phyloP scores from a whole-genome alignment of 192 early-diverging fungal species.

The Funneliformis mosseae region DNA sequence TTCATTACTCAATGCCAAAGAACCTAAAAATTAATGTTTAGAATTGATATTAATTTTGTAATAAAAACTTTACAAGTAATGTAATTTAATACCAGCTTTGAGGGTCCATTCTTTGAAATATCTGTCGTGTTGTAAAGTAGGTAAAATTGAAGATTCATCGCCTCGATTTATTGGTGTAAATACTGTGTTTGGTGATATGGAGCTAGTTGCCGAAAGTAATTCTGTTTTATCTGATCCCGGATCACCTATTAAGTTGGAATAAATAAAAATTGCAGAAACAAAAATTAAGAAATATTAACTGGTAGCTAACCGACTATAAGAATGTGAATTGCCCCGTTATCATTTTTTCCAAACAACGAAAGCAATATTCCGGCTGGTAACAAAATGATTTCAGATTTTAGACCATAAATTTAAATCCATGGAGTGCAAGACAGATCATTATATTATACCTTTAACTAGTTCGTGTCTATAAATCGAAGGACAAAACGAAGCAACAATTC shows the following conservation, averaged over 20 bases:
- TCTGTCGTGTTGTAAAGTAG: slow-evolving; percentile 71
- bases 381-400: neutral
- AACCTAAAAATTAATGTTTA: slow-evolving; percentile 50
- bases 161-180: slow-evolving; percentile 75
- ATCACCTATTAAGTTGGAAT: slow-evolving; percentile 59
- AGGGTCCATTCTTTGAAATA: slow-evolving; percentile 77
- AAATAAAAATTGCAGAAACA: neutral
- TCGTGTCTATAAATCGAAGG: slow-evolving; percentile 83
- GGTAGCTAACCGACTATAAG: slow-evolving; percentile 44
- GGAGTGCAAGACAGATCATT: neutral
- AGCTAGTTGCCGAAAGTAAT: slow-evolving; percentile 81
- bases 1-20: slow-evolving; percentile 86
- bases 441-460: slow-evolving; percentile 62
- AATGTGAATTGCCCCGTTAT: slow-evolving; percentile 19
- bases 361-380: slow-evolving; percentile 69
- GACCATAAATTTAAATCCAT: neutral
- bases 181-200: slow-evolving; percentile 79
- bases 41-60: slow-evolving; percentile 38
- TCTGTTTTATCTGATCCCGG: slow-evolving; percentile 88
- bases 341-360: slow-evolving; percentile 67
- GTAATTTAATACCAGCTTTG: slow-evolving; percentile 59
- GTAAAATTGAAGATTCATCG: slow-evolving; percentile 70
- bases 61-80: slow-evolving; percentile 37
- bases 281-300: slow-evolving; percentile 69
- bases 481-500: slow-evolving; percentile 80